A percentile compares a stretch with the other conserved stretches of the same genome.
These are phyloP conservation scores for Trichocomaceae sp. DNA, from an alignment of 2,329 filamentous ascomycete species.

Conservation along the genomic window DNA sequence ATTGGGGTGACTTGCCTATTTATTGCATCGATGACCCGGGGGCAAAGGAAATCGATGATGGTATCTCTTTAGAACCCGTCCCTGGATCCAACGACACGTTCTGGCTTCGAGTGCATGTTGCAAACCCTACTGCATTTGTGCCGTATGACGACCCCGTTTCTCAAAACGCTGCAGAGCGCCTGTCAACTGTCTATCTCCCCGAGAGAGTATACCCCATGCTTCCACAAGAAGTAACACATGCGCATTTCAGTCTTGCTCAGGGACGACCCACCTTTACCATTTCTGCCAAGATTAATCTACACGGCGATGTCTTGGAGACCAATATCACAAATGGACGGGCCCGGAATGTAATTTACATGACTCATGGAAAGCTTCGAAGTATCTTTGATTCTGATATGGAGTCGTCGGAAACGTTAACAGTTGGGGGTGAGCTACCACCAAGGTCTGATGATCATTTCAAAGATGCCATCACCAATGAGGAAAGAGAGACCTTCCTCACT, in stretches of 20 bases:
- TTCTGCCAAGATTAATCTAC: slow-evolving; percentile 48
- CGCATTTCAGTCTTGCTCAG: slow-evolving; percentile 48
- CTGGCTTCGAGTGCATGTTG: slow-evolving; percentile 59
- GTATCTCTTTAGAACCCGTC: slow-evolving; percentile 51
- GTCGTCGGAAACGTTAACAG: slow-evolving; percentile 19
- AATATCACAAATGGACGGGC: slow-evolving; percentile 49
- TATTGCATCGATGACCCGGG: slow-evolving; percentile 53
- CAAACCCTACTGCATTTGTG: slow-evolving; percentile 59
- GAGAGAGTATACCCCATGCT: slow-evolving; percentile 54
- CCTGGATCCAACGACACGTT: slow-evolving; percentile 39
- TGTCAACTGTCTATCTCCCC: slow-evolving; percentile 48
- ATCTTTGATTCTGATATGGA: slow-evolving; percentile 31
- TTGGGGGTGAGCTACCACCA: slow-evolving; percentile 26
- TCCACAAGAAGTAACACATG: slow-evolving; percentile 43
- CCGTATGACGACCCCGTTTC: slow-evolving; percentile 45
- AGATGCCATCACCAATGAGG: slow-evolving; percentile 26
- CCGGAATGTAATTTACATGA: slow-evolving; percentile 50
- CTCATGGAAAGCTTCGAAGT: slow-evolving; percentile 37
- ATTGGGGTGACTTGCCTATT: slow-evolving; percentile 52
- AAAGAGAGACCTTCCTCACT: slow-evolving; percentile 29
- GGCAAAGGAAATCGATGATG: slow-evolving; percentile 58
- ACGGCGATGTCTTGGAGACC: slow-evolving; percentile 49
- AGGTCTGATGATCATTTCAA: slow-evolving; percentile 19
- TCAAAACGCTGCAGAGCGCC: slow-evolving; percentile 50
- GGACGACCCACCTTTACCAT: slow-evolving; percentile 56